Base-by-base conservation (phyloP, 192 early-diverging fungal genomes). In the Coemansia sp. region DNA sequence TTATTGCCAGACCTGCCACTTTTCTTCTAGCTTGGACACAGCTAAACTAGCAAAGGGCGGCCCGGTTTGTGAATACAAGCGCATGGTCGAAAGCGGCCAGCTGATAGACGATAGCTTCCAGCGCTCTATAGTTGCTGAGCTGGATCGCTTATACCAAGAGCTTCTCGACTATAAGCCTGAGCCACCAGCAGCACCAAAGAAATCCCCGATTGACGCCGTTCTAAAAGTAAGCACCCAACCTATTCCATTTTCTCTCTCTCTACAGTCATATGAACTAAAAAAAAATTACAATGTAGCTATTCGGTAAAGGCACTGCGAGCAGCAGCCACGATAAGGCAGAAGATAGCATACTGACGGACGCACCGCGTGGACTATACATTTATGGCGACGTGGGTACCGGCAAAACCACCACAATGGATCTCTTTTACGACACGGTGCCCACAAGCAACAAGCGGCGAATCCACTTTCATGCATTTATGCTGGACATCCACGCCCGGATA, bases 381-480 rank as follows among this genome's bases (percentile, higher is more conserved):
- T 81, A 69, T 57, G 90, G 90, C 23, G 83, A 85, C 56, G 90
- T 93, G 3, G 91, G 91, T 17, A 93, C 93, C 0, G 96, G 96
- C 17, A 98, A 96, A 58, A 94, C 93, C 0, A 93, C 93, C 76
- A 81, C 90, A 10, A 98, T 98, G 93, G 93, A 98, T 68, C 73
- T 98, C 47, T 93, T 98, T 55, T 98, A 88, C 76, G 82, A 91
- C 69, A 82, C 90, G 1, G 62, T 92, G 6, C 72, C 80, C 7
- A 84, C 87, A 2, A 40, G 65, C 6, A 70, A 87, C 26, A 96
- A 96, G 65, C 83, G 89, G 17, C 86, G 96, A 2, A 84, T 96
- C 15, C 96, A 98, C 59, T 98, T 96, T 62, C 92, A 98, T 58
- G 88, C 88, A n/a, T 98, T 98, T 62, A 98, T 98, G 96, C 79